These are phyloP conservation scores for Rehmannia glutinosa DNA, from an alignment of 257 asterid genomes.

Conservation along the genomic window DNA sequence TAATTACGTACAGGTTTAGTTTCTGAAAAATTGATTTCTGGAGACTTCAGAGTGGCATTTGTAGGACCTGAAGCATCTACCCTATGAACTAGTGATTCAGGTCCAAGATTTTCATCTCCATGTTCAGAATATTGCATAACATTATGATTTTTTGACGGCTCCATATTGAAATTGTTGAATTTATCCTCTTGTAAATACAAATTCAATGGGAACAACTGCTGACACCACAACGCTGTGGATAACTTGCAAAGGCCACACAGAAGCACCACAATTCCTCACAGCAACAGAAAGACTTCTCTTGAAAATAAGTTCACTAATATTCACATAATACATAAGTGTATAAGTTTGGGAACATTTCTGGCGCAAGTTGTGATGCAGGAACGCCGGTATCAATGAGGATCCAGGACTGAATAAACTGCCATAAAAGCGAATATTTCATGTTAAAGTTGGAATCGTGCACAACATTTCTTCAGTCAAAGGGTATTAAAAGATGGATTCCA, in stretches of 20 bases:
- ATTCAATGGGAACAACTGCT: conserved; percentile 19
- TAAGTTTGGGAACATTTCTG: conserved; percentile 24
- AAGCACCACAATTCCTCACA: conserved; percentile 33
- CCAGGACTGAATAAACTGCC: conserved; percentile 15
- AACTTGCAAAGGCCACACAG: conserved; percentile 36
- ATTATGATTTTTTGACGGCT: conserved; percentile 42
- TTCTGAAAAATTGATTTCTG: conserved; percentile 41
- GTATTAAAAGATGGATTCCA: neutral
- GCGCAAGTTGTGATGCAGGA: conserved; percentile 9
- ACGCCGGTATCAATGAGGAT: neutral
- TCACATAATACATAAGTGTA: conserved; percentile 26
- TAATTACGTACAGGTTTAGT: conserved; percentile 68
- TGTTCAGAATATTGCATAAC: conserved; percentile 32
- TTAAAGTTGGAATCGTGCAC: conserved; percentile 12
- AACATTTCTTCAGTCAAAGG: neutral
- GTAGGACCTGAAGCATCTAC: conserved; percentile 40
- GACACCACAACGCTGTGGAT: conserved; percentile 31
- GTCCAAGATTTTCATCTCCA: conserved; percentile 37
- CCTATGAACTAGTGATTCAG: conserved; percentile 42
- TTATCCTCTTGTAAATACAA: conserved; percentile 20
- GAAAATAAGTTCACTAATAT: conserved; percentile 29
- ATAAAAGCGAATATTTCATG: conserved; percentile 13
- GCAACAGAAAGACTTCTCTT: conserved; percentile 25
- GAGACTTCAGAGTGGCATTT: conserved; percentile 32
- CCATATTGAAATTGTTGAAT: conserved; percentile 36